Conservation (phyloP, 768 basidiomycete genomes). For the Tulasnella sp. region DNA sequence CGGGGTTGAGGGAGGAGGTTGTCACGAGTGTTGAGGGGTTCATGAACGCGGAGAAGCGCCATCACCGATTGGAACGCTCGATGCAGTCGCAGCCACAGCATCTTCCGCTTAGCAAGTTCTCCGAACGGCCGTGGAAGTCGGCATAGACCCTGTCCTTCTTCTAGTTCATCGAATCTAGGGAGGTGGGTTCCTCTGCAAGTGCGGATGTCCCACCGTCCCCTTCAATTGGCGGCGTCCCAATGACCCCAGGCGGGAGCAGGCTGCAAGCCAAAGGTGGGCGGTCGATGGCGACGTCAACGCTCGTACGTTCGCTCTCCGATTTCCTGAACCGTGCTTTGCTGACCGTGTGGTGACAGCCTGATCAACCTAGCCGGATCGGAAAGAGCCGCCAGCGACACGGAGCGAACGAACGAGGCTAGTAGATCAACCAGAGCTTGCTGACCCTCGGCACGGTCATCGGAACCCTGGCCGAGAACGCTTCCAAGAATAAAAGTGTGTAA, state of each 20-base stretch:
- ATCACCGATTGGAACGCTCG: too few species aligned
- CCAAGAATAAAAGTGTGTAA: conserved; percentile 53
- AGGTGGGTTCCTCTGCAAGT: too few species aligned
- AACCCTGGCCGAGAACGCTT: conserved; percentile 80
- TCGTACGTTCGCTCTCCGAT: conserved; percentile 43
- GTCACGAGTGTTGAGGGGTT: conserved; percentile 85
- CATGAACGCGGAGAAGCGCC: conserved; percentile 74
- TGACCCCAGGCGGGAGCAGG: too few species aligned
- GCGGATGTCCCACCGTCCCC: too few species aligned
- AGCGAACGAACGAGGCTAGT: conserved; percentile 90
- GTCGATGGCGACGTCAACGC: conserved; percentile 73
- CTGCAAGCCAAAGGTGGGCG: conserved; percentile 73
- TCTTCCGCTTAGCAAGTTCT: too few species aligned
- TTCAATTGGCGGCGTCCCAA: too few species aligned
- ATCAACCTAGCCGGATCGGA: too few species aligned
- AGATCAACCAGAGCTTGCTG: conserved; percentile 88
- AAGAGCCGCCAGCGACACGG: conserved; percentile 87
- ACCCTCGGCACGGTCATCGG: too few species aligned
- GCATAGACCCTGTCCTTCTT: too few species aligned
- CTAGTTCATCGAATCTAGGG: too few species aligned
- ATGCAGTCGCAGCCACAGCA: too few species aligned
- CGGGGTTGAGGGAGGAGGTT: conserved; percentile 84
- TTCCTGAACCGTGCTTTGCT: conserved; percentile 9
- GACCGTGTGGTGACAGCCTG: background rate
- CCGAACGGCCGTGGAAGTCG: too few species aligned